Evolutionary conservation across 495 filamentous ascomycete genomes (phyloP).

Genomic region (Trichocladium antarcticum): DNA sequence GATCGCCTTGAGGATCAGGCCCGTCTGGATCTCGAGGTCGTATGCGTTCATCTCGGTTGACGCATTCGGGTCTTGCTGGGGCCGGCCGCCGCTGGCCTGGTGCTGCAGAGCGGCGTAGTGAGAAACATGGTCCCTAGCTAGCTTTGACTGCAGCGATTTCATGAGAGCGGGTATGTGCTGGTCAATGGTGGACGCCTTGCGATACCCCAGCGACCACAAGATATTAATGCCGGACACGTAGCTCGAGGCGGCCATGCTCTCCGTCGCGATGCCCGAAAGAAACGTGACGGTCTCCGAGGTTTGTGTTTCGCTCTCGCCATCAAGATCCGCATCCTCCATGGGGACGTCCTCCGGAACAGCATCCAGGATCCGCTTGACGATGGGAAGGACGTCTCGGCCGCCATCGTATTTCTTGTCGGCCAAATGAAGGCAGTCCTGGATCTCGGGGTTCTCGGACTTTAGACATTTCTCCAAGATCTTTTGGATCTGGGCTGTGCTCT

Average conservation of each 20-base stretch:
- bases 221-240: conserved; percentile 82
- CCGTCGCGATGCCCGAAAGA: conserved; percentile 68
- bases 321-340: conserved; percentile 83
- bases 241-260: conserved; percentile 64
- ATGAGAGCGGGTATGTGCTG: conserved; percentile 77
- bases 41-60: conserved; percentile 54
- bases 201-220: conserved; percentile 78
- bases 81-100: conserved; percentile 29
- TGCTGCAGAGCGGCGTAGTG: conserved; percentile 48
- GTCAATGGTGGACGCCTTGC: conserved; percentile 75
- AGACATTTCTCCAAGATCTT: conserved; percentile 84
- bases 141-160: conserved; percentile 85
- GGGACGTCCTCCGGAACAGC: conserved; percentile 80
- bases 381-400: conserved; percentile 49
- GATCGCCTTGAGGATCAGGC: conserved; percentile 85
- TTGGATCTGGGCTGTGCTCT: conserved; percentile 63
- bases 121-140: conserved; percentile 86
- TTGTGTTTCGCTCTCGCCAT: conserved; percentile 58
- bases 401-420: conserved; percentile 55
- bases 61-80: conserved; percentile 37
- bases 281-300: conserved; percentile 73
- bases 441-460: conserved; percentile 73
- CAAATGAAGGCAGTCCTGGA: conserved; percentile 81
- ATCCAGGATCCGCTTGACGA: conserved; percentile 71
- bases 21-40: conserved; percentile 73